These are phyloP conservation scores for Coniophora puteana DNA, from an alignment of 1,284 basidiomycete species.

Conservation along the genomic window DNA sequence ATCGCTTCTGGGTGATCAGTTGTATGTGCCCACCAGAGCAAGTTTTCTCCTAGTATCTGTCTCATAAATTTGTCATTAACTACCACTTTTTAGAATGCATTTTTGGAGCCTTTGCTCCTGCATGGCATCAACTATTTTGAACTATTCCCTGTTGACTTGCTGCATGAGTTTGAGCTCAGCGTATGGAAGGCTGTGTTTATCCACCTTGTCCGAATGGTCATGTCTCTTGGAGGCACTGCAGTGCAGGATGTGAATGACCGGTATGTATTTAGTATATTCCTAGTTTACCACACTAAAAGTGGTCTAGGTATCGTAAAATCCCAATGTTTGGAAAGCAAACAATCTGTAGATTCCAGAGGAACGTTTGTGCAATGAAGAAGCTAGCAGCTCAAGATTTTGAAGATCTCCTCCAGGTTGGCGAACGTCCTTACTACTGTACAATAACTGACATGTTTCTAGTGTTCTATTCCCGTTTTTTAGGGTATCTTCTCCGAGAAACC, in stretches of 20 bases:
- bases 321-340: constrained; percentile 11
- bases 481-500: constrained; percentile 14
- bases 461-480: constrained; percentile 22
- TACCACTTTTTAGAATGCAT: constrained; percentile 9
- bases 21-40: constrained; percentile 3
- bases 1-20: neutral
- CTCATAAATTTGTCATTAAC: neutral
- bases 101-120: constrained; percentile 2
- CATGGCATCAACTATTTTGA: constrained; percentile 3
- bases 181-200: no score
- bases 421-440: neutral
- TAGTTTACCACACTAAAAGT: neutral
- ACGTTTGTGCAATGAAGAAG: constrained; percentile 13
- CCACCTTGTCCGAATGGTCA: no score
- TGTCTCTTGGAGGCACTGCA: neutral
- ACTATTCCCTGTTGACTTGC: no score
- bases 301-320: constrained; percentile 9
- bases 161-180: no score
- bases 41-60: neutral
- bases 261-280: neutral
- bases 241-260: constrained; percentile 4
- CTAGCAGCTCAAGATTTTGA: constrained; percentile 11
- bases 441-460: constrained; percentile 13
- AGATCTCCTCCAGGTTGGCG: constrained; percentile 5
- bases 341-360: constrained; percentile 10